Percentiles rank a stretch among this genome's conserved stretches.
Conservation (phyloP, 345 rosid genomes). For the Cardamine chenopodiifolia region DNA sequence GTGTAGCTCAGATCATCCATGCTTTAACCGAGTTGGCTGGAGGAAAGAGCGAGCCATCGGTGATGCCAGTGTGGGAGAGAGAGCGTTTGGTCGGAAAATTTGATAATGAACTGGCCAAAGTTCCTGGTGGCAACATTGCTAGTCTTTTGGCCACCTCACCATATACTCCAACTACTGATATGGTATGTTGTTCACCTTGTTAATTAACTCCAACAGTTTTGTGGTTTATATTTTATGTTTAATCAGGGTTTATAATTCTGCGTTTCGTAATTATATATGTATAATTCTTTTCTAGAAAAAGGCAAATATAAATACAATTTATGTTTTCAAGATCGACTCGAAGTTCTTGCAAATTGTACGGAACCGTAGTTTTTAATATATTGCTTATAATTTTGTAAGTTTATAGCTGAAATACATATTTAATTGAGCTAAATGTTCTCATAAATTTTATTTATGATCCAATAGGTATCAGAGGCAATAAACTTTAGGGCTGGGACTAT, state of each 20-base stretch:
- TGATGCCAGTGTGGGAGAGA: slow-evolving; percentile 54
- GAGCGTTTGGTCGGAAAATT: slow-evolving; percentile 34
- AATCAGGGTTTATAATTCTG: too few species aligned
- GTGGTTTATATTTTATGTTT: background rate
- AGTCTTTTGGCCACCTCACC: slow-evolving; percentile 33
- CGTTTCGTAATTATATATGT: too few species aligned
- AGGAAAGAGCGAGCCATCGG: slow-evolving; percentile 45
- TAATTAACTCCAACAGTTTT: background rate
- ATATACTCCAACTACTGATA: slow-evolving; percentile 16
- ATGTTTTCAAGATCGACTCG: too few species aligned
- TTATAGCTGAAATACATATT: too few species aligned
- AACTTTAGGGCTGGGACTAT: background rate
- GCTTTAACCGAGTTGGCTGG: slow-evolving; percentile 48
- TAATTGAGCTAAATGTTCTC: background rate
- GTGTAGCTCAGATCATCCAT: slow-evolving; percentile 47
- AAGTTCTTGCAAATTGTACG: too few species aligned
- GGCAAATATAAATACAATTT: too few species aligned
- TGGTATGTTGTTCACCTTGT: background rate
- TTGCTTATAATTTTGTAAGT: background rate
- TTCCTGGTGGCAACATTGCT: background rate
- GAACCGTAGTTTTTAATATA: background rate
- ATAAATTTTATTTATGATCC: background rate
- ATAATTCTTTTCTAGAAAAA: too few species aligned
- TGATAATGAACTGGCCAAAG: background rate
- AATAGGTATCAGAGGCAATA: slow-evolving; percentile 19